Evolutionary conservation across 78 protist species (phyloP), one percentile per base, ranked within the genome.

Genomic region (Polysphondylium violaceum): DNA sequence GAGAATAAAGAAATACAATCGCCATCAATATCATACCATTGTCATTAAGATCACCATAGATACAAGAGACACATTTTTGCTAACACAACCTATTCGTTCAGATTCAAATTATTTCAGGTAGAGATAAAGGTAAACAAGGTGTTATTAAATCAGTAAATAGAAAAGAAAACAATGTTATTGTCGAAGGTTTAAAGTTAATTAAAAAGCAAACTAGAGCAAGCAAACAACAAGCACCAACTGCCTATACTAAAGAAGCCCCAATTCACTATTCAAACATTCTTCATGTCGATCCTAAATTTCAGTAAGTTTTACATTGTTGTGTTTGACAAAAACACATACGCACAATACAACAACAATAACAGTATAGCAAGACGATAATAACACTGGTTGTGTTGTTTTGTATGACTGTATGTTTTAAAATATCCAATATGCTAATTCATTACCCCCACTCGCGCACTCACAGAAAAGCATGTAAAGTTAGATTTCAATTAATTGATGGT

Each of bases 91-190:
- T n/a, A n/a, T n/a, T n/a, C n/a, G n/a, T n/a, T n/a, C n/a, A 78
- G 88, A 55, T 78, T 53, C 44, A 81, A 58, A 81, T 81, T 27
- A 38, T 81, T 25, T 65, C 89, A 81, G 89, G 89, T 58, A 81
- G 76, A 81, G 89, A 81, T 69, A 81, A 81, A 56, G 89, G 89
- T 14, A 81, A 81, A 56, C 89, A 81, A 68, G 89, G 89, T 50
- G 68, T 81, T 16, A 68, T 81, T 9, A 81, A 81, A 69, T 81
- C 89, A 81, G 77, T 81, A 9, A 81, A 81, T 56, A 81, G 65
- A 71, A 81, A 81, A 58, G 73, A 81, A 2, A 81, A 31, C 31
- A 81, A 65, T 68, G 75, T 81, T 27, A 67, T 81, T 41, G 89
- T 81, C 19, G 89, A 81, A 68, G 89, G 89, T 81, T 58, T 81